Base-by-base conservation (phyloP, 768 basidiomycete species). In the Lentinula raphanica region DNA sequence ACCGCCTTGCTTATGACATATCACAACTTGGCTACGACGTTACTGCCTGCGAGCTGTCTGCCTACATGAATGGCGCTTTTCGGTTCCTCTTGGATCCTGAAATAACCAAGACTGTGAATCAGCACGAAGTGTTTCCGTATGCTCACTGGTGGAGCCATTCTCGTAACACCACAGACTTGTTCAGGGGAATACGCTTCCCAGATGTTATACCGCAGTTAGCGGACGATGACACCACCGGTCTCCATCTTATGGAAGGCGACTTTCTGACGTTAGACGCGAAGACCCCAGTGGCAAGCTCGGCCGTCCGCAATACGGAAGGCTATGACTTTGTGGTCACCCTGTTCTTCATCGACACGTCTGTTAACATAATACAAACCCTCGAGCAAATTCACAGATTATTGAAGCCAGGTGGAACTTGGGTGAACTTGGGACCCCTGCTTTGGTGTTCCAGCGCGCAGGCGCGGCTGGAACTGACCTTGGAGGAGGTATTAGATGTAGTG, bases 131-230 rank as follows among this genome's bases (percentile, higher is more conserved):
- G 5, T 77, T 79, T 42, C 88, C 88, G 0, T 88, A 81, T 63
- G 74, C 83, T 0, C 81, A 86, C 62, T 85, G 84, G 81, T 87
- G 86, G 68, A 88, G 87, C 17, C 87, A 90, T 65, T 85, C 87
- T 62, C 76, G 79, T 12, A 73, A 72, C 25, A 74, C 73, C 13
- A 73, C 73, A 13, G 67, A 76, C 11, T 66, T 84, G 2, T 84
- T 87, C 65, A 81, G 85, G 17, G 31, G 66, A 3, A 71, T 87
- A 51, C 59, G 65, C 0, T 86, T 88, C 63, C 88, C 88, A 0
- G 87, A 90, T 65, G 77, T 73, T 35, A 63, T 87, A 11, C 87
- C 87, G 0, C 74, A 79, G 3, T 71, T 79, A 35, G 67, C 69
- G 5, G 59, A 70, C 19, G 69, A 66, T 78, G 38, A 4, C n/a